phyloP scores from a whole-genome alignment of 163 green algal genomes.

The Scenedesmus sp. region DNA sequence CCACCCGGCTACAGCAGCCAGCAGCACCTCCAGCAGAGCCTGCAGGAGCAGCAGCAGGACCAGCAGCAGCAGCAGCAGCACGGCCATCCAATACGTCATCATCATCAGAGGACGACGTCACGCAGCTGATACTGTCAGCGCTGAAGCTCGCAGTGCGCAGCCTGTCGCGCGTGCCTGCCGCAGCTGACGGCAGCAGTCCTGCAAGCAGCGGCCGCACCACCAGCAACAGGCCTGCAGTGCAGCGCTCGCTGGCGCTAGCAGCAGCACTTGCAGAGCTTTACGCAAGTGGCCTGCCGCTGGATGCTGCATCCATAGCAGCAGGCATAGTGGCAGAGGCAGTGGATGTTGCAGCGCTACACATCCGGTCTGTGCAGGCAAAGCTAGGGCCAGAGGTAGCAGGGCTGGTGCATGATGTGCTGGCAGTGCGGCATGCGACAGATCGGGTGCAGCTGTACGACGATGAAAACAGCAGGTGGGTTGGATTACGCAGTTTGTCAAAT shows the following conservation, averaged over 20 bases:
- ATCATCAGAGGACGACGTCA: neutral
- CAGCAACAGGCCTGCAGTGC: constrained; percentile 41
- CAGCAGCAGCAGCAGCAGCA: constrained; percentile 22
- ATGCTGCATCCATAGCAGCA: constrained; percentile 77
- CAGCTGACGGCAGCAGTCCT: constrained; percentile 25
- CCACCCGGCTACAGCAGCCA: constrained; percentile 33
- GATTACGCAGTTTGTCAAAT: neutral
- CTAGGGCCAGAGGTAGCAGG: constrained; percentile 63
- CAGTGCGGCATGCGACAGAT: constrained; percentile 69
- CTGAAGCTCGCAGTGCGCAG: constrained; percentile 75
- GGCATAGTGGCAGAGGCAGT: constrained; percentile 75
- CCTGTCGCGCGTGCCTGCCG: neutral
- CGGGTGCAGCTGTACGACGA: constrained; percentile 84
- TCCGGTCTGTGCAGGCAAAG: constrained; percentile 49
- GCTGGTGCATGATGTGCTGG: constrained; percentile 62
- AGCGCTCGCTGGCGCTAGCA: constrained; percentile 66
- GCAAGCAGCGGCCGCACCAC: neutral
- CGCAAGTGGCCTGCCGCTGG: constrained; percentile 73
- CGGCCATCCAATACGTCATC: neutral
- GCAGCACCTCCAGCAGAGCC: neutral
- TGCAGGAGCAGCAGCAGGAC: constrained; percentile 1
- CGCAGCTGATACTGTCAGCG: constrained; percentile 69
- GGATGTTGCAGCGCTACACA: constrained; percentile 49
- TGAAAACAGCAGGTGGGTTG: constrained; percentile 67
- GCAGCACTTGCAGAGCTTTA: constrained; percentile 73